phyloP scores from a whole-genome alignment of 2,329 filamentous ascomycete genomes.

The Hypoxylon sp. region DNA sequence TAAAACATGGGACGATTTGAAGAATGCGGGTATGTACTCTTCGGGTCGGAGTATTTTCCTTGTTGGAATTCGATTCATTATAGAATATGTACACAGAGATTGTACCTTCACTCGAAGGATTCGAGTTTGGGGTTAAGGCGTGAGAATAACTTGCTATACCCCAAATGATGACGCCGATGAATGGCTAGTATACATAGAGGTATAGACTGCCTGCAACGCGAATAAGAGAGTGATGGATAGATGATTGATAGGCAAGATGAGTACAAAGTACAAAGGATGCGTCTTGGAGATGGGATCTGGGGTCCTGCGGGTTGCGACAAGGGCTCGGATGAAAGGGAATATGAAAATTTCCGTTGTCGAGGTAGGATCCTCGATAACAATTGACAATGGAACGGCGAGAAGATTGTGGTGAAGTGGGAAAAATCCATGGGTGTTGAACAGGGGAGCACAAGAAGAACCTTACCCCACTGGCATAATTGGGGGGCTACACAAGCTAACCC shows the following conservation, averaged over 20 bases:
- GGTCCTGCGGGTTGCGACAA: constrained; percentile 35
- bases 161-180: constrained; percentile 14
- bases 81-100: not conserved
- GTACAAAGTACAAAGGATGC: constrained; percentile 27
- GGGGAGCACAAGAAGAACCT: not conserved
- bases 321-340: constrained; percentile 46
- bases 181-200: constrained; percentile 12
- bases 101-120: not conserved
- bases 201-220: constrained; percentile 11
- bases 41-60: no score
- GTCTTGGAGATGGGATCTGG: constrained; percentile 42
- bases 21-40: constrained; percentile 8
- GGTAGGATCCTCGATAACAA: constrained; percentile 35
- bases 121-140: not conserved
- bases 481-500: not conserved
- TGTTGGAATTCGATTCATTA: not conserved
- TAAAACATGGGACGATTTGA: constrained; percentile 16
- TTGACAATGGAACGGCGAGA: constrained; percentile 14
- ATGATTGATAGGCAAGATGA: not conserved
- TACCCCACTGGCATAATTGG: not conserved
- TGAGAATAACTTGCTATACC: not conserved
- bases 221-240: constrained; percentile 13
- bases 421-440: constrained; percentile 16
- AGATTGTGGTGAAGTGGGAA: constrained; percentile 19
- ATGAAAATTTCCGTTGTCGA: constrained; percentile 41